These are phyloP conservation scores for Torulaspora franciscae DNA, from an alignment of 805 yeast species.

Conservation along the genomic window DNA sequence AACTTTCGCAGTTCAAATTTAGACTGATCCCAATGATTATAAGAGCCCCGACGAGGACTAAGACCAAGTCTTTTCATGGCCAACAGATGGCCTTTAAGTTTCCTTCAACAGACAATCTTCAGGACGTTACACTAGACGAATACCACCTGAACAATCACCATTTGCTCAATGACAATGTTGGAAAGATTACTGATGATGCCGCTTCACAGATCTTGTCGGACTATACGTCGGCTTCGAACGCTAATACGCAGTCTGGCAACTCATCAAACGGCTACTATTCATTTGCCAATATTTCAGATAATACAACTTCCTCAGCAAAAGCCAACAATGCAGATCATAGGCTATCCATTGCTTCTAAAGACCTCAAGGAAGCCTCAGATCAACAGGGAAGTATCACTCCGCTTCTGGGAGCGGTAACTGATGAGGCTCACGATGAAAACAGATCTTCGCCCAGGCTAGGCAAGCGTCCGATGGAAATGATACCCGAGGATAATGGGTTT, in stretches of 20 bases:
- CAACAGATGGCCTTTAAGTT: conserved; percentile 39
- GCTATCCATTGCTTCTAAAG: conserved; percentile 1
- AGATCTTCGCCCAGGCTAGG: conserved; percentile 6
- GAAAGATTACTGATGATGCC: conserved; percentile 16
- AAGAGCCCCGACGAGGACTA: conserved; percentile 34
- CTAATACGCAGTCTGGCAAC: conserved; percentile 24
- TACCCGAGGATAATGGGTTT: conserved; percentile 18
- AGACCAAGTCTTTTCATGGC: conserved; percentile 39
- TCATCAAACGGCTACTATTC: conserved; percentile 35
- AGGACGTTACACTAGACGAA: conserved; percentile 15
- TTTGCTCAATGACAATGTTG: conserved; percentile 23
- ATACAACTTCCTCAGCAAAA: conserved; percentile 29
- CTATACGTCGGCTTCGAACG: conserved; percentile 22
- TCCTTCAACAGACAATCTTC: conserved; percentile 33
- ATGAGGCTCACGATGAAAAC: conserved; percentile 1
- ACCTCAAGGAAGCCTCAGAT: conserved; percentile 6
- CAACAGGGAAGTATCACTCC: conserved; percentile 1
- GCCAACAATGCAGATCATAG: not conserved
- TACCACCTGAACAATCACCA: conserved; percentile 30
- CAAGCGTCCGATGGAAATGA: conserved; percentile 17
- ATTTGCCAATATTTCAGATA: conserved; percentile 38
- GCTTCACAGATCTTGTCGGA: conserved; percentile 34
- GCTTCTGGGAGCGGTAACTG: conserved; percentile 4
- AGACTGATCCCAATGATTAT: conserved; percentile 16
- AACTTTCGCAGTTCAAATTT: not conserved